A percentile compares a stretch with the other conserved stretches of the same genome.
These are phyloP conservation scores for Mortierella sp. DNA, from an alignment of 371 early-diverging fungal species.

Conservation along the genomic window DNA sequence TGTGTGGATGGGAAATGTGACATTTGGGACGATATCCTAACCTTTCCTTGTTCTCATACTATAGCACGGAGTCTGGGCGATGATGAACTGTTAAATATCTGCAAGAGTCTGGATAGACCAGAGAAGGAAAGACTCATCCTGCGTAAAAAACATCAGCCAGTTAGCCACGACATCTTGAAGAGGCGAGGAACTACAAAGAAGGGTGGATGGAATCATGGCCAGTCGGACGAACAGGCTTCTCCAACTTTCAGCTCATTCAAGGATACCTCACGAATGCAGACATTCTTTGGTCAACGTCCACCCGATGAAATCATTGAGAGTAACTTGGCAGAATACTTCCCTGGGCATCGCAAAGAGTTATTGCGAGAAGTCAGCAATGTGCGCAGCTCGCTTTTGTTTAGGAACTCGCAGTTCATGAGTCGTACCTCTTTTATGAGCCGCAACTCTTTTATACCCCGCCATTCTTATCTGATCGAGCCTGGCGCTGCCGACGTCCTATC, in stretches of 20 bases:
- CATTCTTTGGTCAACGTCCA: conserved; percentile 94
- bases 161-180: conserved; percentile 72
- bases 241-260: conserved; percentile 34
- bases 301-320: conserved; percentile 91
- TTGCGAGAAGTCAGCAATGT: conserved; percentile 54
- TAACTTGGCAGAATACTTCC: conserved; percentile 92
- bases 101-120: conserved; percentile 73
- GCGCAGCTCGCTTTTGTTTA: conserved; percentile 37
- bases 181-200: conserved; percentile 63
- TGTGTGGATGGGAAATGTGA: not conserved
- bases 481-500: conserved; percentile 48
- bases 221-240: conserved; percentile 26
- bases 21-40: not conserved
- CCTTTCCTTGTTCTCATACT: not conserved
- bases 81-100: conserved; percentile 79
- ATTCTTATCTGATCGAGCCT: conserved; percentile 46
- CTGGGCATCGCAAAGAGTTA: conserved; percentile 61
- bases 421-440: conserved; percentile 33
- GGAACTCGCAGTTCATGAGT: conserved; percentile 43
- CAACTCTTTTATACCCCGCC: conserved; percentile 48
- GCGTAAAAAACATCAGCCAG: conserved; percentile 78
- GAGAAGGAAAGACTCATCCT: conserved; percentile 84
- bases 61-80: conserved; percentile 76
- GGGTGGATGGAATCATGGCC: not conserved
- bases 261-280: conserved; percentile 47